Evolutionary conservation across 2,329 filamentous ascomycete genomes (phyloP).

Genomic region (Mycocentrospora acerina): DNA sequence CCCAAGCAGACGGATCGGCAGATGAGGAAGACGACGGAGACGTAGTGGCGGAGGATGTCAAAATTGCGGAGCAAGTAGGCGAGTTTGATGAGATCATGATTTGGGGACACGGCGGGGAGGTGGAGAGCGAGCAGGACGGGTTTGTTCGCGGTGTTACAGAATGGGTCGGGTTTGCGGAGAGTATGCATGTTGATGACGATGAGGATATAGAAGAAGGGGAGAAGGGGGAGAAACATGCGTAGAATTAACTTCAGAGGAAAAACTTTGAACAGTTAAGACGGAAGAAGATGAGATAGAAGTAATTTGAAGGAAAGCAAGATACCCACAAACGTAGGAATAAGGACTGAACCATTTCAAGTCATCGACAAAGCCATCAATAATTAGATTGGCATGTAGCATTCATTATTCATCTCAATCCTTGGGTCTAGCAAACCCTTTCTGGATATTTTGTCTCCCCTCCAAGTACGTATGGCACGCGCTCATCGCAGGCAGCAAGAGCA

Average conservation of each 20-base stretch:
- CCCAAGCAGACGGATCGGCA: conserved; percentile 1
- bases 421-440: conserved; percentile 3
- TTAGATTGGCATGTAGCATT: too few relatives aligned
- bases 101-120: conserved; percentile 77
- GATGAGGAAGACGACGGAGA: conserved; percentile 22
- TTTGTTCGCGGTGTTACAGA: conserved; percentile 77
- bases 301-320: neutral
- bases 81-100: conserved; percentile 74
- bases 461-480: conserved; percentile 30
- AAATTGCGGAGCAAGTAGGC: conserved; percentile 61
- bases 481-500: conserved; percentile 30
- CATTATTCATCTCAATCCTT: neutral
- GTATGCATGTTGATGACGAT: conserved; percentile 39
- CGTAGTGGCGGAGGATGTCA: conserved; percentile 27
- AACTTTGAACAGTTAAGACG: neutral
- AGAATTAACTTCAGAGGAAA: too few relatives aligned
- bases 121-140: conserved; percentile 63
- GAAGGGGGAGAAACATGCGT: neutral
- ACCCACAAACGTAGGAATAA: neutral
- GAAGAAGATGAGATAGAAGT: neutral
- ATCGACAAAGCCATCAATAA: too few relatives aligned
- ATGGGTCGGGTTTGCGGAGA: conserved; percentile 74
- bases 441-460: conserved; percentile 29
- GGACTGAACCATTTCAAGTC: too few relatives aligned
- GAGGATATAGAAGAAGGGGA: conserved; percentile 6